phyloP scores from a whole-genome alignment of 1,284 basidiomycete genomes.

The Ustilago lituana region DNA sequence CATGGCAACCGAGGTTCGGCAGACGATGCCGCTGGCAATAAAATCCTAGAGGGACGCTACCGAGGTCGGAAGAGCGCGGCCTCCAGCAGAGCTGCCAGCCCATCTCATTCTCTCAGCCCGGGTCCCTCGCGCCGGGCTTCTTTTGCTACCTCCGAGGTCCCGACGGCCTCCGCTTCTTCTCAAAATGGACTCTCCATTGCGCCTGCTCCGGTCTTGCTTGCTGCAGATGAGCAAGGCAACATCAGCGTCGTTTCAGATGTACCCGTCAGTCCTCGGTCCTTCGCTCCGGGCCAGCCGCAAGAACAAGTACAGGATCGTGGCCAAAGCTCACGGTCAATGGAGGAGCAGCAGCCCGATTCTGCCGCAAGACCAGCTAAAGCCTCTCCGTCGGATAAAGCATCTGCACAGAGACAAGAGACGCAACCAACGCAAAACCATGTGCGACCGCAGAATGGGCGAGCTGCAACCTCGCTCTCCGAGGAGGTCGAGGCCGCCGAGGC shows the following conservation, averaged over 20 bases:
- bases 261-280: conserved; percentile 24
- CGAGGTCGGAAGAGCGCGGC: conserved; percentile 28
- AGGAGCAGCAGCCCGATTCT: not conserved
- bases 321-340: not conserved
- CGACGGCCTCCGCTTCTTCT: not conserved
- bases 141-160: too few species aligned
- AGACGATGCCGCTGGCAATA: not conserved
- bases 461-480: conserved; percentile 23
- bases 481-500: conserved; percentile 26
- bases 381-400: not conserved
- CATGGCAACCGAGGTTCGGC: not conserved
- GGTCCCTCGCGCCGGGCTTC: conserved; percentile 17
- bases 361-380: not conserved
- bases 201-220: conserved; percentile 21
- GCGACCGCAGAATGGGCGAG: not conserved
- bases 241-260: conserved; percentile 28
- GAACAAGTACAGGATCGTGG: not conserved
- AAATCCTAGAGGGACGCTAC: conserved; percentile 36
- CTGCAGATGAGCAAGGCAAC: conserved; percentile 45
- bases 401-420: not conserved
- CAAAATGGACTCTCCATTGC: not conserved
- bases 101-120: conserved; percentile 8
- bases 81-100: conserved; percentile 35
- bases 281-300: not conserved
- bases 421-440: not conserved